Evolutionary conservation across 1,139 yeast species (phyloP), one percentile per base, ranked within the genome.

Genomic region (Lodderomyces parapsilosis): DNA sequence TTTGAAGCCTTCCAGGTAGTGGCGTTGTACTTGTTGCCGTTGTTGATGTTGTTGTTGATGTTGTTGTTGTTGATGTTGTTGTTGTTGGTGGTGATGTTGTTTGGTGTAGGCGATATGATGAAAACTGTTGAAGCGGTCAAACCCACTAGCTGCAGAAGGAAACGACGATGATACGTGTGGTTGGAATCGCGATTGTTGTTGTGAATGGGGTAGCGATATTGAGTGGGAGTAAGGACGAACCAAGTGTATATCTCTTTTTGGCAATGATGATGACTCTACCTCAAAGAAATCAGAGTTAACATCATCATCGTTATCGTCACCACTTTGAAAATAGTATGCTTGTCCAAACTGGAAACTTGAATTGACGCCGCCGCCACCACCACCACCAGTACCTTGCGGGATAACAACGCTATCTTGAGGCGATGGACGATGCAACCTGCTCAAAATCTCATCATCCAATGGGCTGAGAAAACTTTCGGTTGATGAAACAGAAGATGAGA

Each of bases 381-480:
- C n/a, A n/a, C n/a, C n/a, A n/a, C n/a, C n/a, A 13, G 7, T 7
- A 15, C 17, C 18, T 7, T 24, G 4, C 4, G n/a, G 2, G 2
- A 15, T 10, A 15, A 15, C 33, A 30, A 14, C 19, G 8, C 19
- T 17, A 15, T 17, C n/a, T 27, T 41, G 40, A 4, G 45, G 37
- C 11, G 46, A 40, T 17, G 43, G 31, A 27, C 34, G 38, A 5
- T 31, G 18, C 13, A 41, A 38, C 32, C 81, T 81, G 43, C 77
- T 76, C 59, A 82, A 82, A 33, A 81, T 65, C 50, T 85, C 91
- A 49, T 84, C 89, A 46, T 79, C 85, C 35, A 74, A 59, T 6
- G 74, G 67, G 42, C 64, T 64, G 9, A 62, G 50, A 40, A 53
- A 56, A 41, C 65, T 60, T 36, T 63, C 70, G 36, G 49, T 54